Base-by-base conservation (phyloP, 805 yeast genomes). In the Candida ovalis region DNA sequence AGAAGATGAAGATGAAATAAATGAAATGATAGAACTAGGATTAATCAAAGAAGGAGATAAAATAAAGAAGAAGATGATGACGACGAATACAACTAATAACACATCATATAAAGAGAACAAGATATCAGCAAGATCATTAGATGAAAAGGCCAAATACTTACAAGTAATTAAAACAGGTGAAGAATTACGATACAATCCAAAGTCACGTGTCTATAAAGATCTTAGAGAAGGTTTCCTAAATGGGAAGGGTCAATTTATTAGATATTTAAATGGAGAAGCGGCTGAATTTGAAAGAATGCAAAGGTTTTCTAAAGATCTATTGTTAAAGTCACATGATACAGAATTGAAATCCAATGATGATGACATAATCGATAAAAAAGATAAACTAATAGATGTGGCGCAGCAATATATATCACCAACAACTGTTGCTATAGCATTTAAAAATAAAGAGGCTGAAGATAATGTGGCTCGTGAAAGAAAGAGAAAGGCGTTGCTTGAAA, bases 121-220 rank as follows among this genome's bases (percentile, higher is more conserved):
- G 60, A 70, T 68, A 45, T 63, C 77, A 8, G 75, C 86, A 0
- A 67, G 96, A 43, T 80, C 86, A 28, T 62, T 91, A 46, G 86
- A 82, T 51, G 96, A 89, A 59, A 80, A 80, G 36, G 95, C 96
- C n/a, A 65, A 80, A 52, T 80, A 88, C 71, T 59, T 80, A 57
- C 69, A 79, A 60, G 74, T 82, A 40, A 66, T 78, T 10, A 69
- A 73, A 51, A 60, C 74, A 1, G 72, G 68, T 7, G 64, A 67
- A 24, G 75, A 72, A 38, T 63, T 76, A 7, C 71, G 73, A 21
- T 77, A 77, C 56, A 81, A 81, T 57, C 83, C 85, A 1, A 78
- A 74, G 57, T 73, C 84, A 2, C 67, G 83, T 47, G 67, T 66
- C 3, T 61, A 62, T 44, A 60, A 63, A 44, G 69, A 66, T 46